phyloP scores from a whole-genome alignment of 768 basidiomycete species.

The Mycena rosella region DNA sequence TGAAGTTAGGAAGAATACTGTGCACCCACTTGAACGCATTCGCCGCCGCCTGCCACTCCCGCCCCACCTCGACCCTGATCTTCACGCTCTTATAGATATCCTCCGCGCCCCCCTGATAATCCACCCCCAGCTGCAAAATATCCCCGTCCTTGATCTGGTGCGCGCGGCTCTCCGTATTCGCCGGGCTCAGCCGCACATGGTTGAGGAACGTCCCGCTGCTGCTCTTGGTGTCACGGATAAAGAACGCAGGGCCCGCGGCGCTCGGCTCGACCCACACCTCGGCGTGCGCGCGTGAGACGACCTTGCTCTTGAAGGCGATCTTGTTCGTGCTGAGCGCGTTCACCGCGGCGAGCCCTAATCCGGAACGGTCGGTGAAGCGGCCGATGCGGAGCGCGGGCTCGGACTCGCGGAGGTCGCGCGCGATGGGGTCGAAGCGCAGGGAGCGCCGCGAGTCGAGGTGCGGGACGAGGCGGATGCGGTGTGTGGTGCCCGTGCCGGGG shows the following conservation, averaged over 20 bases:
- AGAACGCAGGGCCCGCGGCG: slow-evolving; percentile 60
- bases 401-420: slow-evolving; percentile 81
- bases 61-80: slow-evolving; percentile 88
- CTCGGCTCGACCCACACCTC: slow-evolving; percentile 86
- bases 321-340: slow-evolving; percentile 82
- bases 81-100: slow-evolving; percentile 98
- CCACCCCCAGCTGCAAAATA: slow-evolving; percentile 86
- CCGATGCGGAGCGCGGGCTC: slow-evolving; percentile 87
- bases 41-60: slow-evolving; percentile 90
- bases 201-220: slow-evolving; percentile 96
- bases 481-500: slow-evolving; percentile 42
- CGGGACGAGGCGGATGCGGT: slow-evolving; percentile 94
- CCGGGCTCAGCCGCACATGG: slow-evolving; percentile 88
- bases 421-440: slow-evolving; percentile 93
- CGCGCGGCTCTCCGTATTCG: slow-evolving; percentile 84
- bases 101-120: slow-evolving; percentile 97
- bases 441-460: slow-evolving; percentile 93
- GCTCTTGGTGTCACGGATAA: slow-evolving; percentile 90
- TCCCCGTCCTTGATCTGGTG: slow-evolving; percentile 92
- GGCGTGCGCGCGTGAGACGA: slow-evolving; percentile 93
- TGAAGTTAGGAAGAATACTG: not conserved
- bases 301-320: slow-evolving; percentile 95
- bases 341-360: slow-evolving; percentile 72
- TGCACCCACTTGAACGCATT: slow-evolving; percentile 90
- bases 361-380: slow-evolving; percentile 91